Evolutionary conservation across 805 yeast species (phyloP).

Genomic region (Groenewaldozyma tartarivorans): DNA sequence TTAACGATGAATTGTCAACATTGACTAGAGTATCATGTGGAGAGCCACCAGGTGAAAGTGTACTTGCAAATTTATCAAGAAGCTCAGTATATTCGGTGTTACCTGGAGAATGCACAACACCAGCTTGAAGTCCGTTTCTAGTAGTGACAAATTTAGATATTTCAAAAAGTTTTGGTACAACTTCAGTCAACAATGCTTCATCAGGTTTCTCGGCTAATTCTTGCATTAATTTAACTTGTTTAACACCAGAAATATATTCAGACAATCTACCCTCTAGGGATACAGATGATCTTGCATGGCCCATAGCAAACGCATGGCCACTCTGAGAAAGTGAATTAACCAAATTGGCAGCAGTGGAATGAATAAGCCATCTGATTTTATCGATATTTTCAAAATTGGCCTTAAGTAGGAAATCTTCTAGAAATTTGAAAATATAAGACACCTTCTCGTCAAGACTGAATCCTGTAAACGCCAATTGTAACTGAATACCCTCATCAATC

Average conservation of each 20-base stretch:
- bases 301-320: slow-evolving; percentile 78
- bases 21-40: neutral
- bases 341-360: slow-evolving; percentile 66
- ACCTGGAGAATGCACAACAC: slow-evolving; percentile 25
- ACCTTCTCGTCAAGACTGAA: slow-evolving; percentile 61
- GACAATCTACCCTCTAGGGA: slow-evolving; percentile 50
- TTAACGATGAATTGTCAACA: slow-evolving; percentile 2
- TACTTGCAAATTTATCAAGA: slow-evolving; percentile 17
- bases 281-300: slow-evolving; percentile 57
- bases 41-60: slow-evolving; percentile 2
- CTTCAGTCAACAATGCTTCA: slow-evolving; percentile 39
- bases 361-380: slow-evolving; percentile 64
- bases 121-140: slow-evolving; percentile 12
- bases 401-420: slow-evolving; percentile 56
- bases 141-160: slow-evolving; percentile 19
- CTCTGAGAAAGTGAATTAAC: slow-evolving; percentile 71
- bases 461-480: slow-evolving; percentile 55
- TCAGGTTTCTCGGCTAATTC: slow-evolving; percentile 45
- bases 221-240: slow-evolving; percentile 62
- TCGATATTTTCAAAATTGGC: slow-evolving; percentile 60
- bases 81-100: slow-evolving; percentile 34
- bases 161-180: slow-evolving; percentile 50
- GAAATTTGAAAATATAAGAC: slow-evolving; percentile 48
- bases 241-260: slow-evolving; percentile 65
- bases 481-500: slow-evolving; percentile 33